Base-by-base conservation (phyloP, 2,329 filamentous ascomycete genomes). In the Scleromitrula shiraiana region DNA sequence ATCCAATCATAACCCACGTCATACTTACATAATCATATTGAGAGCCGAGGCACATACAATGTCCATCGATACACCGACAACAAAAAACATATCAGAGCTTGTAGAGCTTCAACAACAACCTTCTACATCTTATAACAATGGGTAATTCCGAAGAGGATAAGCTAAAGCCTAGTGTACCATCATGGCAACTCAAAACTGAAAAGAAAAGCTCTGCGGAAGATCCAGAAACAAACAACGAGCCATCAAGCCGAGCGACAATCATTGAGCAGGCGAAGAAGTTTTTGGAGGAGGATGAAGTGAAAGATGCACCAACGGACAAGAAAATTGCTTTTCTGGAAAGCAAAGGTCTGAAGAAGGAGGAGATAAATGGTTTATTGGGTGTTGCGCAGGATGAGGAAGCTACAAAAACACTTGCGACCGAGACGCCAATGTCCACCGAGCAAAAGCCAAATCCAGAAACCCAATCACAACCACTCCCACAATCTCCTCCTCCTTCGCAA, bases 281-380 rank as follows among this genome's bases (percentile, higher is more conserved):
- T 62, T 75, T 96, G 4, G 72, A 85, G 42, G 83, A 94, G 51
- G 80, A 85, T 7, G 72, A 75, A 17, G 85, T 95, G 49, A 79
- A 76, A 50, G 70, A 83, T 65, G 80, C 83, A 27, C 73, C 83
- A 0, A 73, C 74, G 37, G 83, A 87, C 48, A 82, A 80, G 66
- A 95, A 95, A 69, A 71, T 77, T 17, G 76, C 77, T 7, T 95
- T 95, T 57, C 69, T 96, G 1, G 75, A 82, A 60, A 78, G 78
- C 42, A 96, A 96, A 64, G 87, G 87, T 3, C 69, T 95, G 7
- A 69, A 68, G 3, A 69, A 76, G 4, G 71, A 75, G 26, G 80
- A 91, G 52, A 87, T 95, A 52, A 70, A 86, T 56, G 69, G 71
- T 41, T 70, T 95, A 7, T 67, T 95, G 53, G 70, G 64, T 7